Evolutionary conservation across 2,329 filamentous ascomycete genomes (phyloP).

Genomic region (Fusarium napiforme): DNA sequence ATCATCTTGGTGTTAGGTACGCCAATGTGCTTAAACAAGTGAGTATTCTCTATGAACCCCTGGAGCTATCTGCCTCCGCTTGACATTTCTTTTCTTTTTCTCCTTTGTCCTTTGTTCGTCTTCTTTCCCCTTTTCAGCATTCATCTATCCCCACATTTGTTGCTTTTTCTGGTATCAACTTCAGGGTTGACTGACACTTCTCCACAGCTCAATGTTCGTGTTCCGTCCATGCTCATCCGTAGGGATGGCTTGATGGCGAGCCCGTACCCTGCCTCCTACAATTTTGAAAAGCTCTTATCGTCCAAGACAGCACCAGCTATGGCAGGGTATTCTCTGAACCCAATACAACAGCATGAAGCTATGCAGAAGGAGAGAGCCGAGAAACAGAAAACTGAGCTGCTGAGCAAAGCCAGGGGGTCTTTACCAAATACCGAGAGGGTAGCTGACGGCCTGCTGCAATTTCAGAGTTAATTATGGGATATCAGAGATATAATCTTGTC

Average conservation of each 20-base stretch:
- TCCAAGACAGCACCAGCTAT: constrained; percentile 50
- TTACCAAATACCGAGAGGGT: constrained; percentile 52
- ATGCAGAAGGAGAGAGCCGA: constrained; percentile 60
- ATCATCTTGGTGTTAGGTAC: constrained; percentile 68
- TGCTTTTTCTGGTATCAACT: constrained; percentile 26
- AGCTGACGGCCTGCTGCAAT: constrained; percentile 53
- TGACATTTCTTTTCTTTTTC: not conserved
- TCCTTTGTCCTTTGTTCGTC: not conserved
- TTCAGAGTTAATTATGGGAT: constrained; percentile 2
- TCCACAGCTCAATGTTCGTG: constrained; percentile 64
- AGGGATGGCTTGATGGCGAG: constrained; percentile 61
- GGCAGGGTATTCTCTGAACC: constrained; percentile 53
- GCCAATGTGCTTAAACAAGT: constrained; percentile 66
- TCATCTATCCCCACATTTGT: not conserved
- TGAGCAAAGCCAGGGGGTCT: constrained; percentile 54
- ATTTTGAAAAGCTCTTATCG: constrained; percentile 60
- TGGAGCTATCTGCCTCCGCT: not conserved
- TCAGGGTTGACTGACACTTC: constrained; percentile 13
- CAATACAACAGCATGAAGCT: constrained; percentile 60
- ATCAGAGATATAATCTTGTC: not conserved
- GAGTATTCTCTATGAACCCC: constrained; percentile 38
- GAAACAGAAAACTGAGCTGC: constrained; percentile 54
- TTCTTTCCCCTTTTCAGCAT: not conserved
- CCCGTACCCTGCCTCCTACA: constrained; percentile 54
- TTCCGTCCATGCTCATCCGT: constrained; percentile 71